A percentile compares a stretch with the other conserved stretches of the same genome.
These are phyloP conservation scores for Annona cherimola DNA, from an alignment of 164 flowering plant genomes.

Conservation along the genomic window DNA sequence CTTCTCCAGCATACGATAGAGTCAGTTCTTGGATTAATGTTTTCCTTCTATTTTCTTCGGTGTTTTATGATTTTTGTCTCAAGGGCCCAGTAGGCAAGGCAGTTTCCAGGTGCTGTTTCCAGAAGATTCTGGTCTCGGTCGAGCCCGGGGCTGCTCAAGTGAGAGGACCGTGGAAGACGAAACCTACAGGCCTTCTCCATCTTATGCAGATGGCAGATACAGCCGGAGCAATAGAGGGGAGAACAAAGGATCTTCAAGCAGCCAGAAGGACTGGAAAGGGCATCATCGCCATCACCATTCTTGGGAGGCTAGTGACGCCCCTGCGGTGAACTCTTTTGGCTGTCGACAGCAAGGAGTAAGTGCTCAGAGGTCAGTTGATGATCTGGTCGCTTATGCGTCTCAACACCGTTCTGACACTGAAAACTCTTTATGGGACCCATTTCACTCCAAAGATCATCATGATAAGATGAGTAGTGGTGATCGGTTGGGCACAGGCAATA, in stretches of 20 bases:
- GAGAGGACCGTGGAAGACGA: constrained; percentile 62
- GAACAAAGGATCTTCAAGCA: constrained; percentile 37
- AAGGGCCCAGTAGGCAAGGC: constrained; percentile 90
- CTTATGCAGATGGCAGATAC: constrained; percentile 49
- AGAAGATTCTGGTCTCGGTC: constrained; percentile 57
- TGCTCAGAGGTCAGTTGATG: constrained; percentile 50
- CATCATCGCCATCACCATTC: constrained; percentile 16
- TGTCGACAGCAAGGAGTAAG: constrained; percentile 27
- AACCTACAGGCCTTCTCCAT: constrained; percentile 28
- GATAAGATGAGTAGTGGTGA: constrained; percentile 41
- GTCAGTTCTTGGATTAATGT: not conserved
- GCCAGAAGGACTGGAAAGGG: constrained; percentile 55
- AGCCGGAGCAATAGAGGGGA: constrained; percentile 43
- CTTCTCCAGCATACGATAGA: not conserved
- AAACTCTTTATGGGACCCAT: constrained; percentile 33
- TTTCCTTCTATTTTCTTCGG: constrained; percentile 8
- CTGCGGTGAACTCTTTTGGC: constrained; percentile 20
- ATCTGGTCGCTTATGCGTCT: constrained; percentile 25
- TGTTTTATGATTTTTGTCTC: constrained; percentile 32
- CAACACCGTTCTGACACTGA: constrained; percentile 38
- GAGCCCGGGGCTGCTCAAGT: constrained; percentile 37
- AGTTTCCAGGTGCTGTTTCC: constrained; percentile 48
- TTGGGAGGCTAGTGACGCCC: constrained; percentile 39
- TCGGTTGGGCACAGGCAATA: constrained; percentile 42
- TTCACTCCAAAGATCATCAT: constrained; percentile 38